Percentiles rank a stretch among this genome's conserved stretches.
Evolutionary conservation across 768 basidiomycete genomes (phyloP).

Genomic region (Suillus spraguei): DNA sequence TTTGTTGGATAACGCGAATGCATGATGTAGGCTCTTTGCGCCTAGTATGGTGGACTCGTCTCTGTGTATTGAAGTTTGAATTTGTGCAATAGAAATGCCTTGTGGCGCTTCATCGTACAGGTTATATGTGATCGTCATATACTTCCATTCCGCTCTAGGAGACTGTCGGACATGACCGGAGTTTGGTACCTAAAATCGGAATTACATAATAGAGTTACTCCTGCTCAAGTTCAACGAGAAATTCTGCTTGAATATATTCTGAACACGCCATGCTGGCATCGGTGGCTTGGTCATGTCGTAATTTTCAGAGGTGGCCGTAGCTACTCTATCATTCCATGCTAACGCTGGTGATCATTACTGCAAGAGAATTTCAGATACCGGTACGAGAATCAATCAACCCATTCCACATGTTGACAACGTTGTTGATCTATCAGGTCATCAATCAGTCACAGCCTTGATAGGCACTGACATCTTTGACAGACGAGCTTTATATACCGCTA

Average conservation of each 20-base stretch:
- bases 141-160: too few relatives aligned
- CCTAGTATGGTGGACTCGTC: background rate
- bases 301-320: too few relatives aligned
- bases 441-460: slow-evolving; percentile 3
- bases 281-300: background rate
- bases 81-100: background rate
- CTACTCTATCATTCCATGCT: background rate
- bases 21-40: background rate
- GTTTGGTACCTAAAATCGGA: too few relatives aligned
- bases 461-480: background rate
- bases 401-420: background rate
- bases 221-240: too few relatives aligned
- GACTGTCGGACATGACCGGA: too few relatives aligned
- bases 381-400: background rate
- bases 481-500: background rate
- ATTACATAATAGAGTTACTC: too few relatives aligned
- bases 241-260: background rate
- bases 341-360: background rate
- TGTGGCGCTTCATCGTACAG: background rate
- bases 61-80: background rate
- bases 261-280: background rate
- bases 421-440: too few relatives aligned
- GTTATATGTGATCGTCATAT: background rate
- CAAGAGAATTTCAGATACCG: background rate
- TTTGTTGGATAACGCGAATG: background rate